These are phyloP conservation scores for Globisporangium polare DNA, from an alignment of 352 stramenopile genomes.

Conservation along the genomic window DNA sequence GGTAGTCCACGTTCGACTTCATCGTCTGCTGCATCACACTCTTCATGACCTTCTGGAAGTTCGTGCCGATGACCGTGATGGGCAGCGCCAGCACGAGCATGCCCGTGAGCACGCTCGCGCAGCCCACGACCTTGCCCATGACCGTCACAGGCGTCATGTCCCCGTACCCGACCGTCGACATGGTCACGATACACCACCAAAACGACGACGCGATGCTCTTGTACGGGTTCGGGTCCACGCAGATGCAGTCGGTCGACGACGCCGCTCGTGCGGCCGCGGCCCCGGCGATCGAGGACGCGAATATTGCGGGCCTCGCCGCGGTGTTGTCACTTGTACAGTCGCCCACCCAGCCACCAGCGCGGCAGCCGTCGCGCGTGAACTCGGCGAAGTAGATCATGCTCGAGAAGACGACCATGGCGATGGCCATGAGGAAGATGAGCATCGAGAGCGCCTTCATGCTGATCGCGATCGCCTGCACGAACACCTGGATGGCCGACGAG, in stretches of 20 bases:
- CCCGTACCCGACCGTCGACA: conserved; percentile 89
- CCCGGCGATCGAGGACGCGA: conserved; percentile 20
- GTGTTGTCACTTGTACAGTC: conserved; percentile 21
- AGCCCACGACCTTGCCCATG: conserved; percentile 66
- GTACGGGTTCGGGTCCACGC: conserved; percentile 80
- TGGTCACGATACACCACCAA: conserved; percentile 91
- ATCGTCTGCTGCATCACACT: conserved; percentile 71
- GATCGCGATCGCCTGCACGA: conserved; percentile 66
- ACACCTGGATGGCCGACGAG: conserved; percentile 82
- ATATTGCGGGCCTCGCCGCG: conserved; percentile 1
- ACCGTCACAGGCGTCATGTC: conserved; percentile 82
- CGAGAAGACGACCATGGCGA: conserved; percentile 83
- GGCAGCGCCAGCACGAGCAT: conserved; percentile 87
- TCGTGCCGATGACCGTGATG: conserved; percentile 88
- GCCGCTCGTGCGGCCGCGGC: conserved; percentile 19
- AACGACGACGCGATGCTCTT: conserved; percentile 74
- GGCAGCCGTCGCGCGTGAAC: conserved; percentile 60
- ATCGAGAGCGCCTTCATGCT: conserved; percentile 82
- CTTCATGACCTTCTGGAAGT: conserved; percentile 87
- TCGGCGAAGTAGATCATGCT: conserved; percentile 84
- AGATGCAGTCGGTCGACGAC: conserved; percentile 30
- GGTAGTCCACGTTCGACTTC: conserved; percentile 73
- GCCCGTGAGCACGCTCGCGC: conserved; percentile 66
- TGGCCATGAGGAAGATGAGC: conserved; percentile 84
- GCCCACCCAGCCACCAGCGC: conserved; percentile 51